A percentile compares a stretch with the other conserved stretches of the same genome.
Evolutionary conservation across 2,329 filamentous ascomycete species (phyloP).

Genomic region (Scytalidium lignicola): DNA sequence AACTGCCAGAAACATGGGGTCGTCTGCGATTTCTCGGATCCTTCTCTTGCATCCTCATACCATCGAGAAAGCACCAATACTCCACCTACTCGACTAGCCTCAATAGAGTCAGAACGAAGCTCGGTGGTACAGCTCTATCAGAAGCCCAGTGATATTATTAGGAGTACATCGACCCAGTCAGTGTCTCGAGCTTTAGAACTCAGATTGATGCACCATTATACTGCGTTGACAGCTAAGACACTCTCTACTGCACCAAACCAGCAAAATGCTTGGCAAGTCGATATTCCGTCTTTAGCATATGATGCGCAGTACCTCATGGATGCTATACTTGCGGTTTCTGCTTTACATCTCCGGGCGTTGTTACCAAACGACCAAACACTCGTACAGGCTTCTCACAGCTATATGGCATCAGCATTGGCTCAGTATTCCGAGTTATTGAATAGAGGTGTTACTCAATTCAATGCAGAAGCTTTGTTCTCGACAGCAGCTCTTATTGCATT

Average conservation of each 20-base stretch:
- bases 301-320: constrained; percentile 56
- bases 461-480: constrained; percentile 59
- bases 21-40: constrained; percentile 52
- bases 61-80: constrained; percentile 14
- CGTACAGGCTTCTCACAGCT: constrained; percentile 58
- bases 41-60: constrained; percentile 4
- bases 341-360: constrained; percentile 54
- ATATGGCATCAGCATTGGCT: constrained; percentile 58
- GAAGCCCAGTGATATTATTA: constrained; percentile 14
- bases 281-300: constrained; percentile 58
- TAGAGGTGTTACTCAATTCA: constrained; percentile 50
- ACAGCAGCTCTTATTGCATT: constrained; percentile 62
- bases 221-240: constrained; percentile 54
- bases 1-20: constrained; percentile 66
- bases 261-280: constrained; percentile 54
- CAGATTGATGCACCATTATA: constrained; percentile 60
- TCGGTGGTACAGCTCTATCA: constrained; percentile 12
- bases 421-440: constrained; percentile 54
- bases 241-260: constrained; percentile 45
- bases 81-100: background rate
- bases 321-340: constrained; percentile 58
- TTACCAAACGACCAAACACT: constrained; percentile 53
- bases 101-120: background rate
- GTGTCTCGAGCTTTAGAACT: constrained; percentile 43
- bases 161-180: constrained; percentile 9